Conservation (phyloP, 257 asterid genomes). For the Capsicum chinense region DNA sequence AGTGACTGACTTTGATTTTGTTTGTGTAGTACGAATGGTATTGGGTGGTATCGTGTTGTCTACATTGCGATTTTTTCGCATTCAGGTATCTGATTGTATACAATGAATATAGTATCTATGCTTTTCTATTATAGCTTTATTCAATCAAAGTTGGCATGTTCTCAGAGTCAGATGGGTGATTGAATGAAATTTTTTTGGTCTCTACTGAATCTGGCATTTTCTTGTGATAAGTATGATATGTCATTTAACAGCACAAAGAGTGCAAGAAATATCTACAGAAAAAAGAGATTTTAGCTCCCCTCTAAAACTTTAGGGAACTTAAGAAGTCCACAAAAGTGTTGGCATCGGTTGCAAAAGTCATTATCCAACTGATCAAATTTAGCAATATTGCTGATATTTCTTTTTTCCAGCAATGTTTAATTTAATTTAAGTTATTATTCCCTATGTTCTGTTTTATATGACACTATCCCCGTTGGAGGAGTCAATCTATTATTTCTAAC, state of each 20-base stretch:
- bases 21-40: constrained; percentile 77
- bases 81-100: constrained; percentile 56
- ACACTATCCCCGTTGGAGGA: not conserved
- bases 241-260: not conserved
- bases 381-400: not conserved
- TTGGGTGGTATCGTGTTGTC: constrained; percentile 71
- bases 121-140: not conserved
- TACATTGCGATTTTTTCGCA: constrained; percentile 74
- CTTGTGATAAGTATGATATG: not conserved
- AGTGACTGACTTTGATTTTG: constrained; percentile 30
- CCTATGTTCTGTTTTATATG: not conserved
- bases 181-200: not conserved
- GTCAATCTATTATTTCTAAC: not conserved
- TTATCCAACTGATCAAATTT: not conserved
- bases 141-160: no score
- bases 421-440: not conserved
- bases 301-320: not conserved
- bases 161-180: not conserved
- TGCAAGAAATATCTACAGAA: constrained; percentile 2
- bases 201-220: not conserved
- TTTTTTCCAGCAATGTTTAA: not conserved
- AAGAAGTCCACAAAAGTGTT: not conserved
- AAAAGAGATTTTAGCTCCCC: not conserved
- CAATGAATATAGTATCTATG: constrained; percentile 1
- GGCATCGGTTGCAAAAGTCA: not conserved